A percentile compares a stretch with the other conserved stretches of the same genome.
Conservation (phyloP, 1,284 basidiomycete genomes). For the Somion occarium region DNA sequence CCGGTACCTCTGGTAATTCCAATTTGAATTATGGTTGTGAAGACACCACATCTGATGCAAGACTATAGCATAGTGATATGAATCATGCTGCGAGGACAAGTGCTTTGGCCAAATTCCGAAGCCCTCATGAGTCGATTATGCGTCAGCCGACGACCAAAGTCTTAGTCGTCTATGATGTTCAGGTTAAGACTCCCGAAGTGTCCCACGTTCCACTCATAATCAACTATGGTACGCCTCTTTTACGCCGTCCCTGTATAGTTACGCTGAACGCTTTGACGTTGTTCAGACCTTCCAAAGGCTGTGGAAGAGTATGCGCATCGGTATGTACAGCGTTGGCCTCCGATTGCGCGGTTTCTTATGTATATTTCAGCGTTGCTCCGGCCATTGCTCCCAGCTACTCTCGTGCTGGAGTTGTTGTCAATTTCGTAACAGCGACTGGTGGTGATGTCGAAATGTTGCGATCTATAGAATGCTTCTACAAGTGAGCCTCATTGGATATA, state of each 20-base stretch:
- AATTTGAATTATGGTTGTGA: too few relatives aligned
- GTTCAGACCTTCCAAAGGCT: constrained; percentile 83
- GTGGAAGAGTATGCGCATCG: constrained; percentile 95
- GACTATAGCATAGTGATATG: constrained; percentile 85
- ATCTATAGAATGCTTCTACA: constrained; percentile 96
- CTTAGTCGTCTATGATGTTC: constrained; percentile 88
- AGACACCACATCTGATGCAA: constrained; percentile 9
- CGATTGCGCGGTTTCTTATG: constrained; percentile 7
- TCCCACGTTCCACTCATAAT: constrained; percentile 88
- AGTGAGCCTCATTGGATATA: constrained; percentile 39
- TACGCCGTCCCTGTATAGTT: neutral
- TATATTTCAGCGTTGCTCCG: constrained; percentile 59
- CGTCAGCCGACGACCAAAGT: constrained; percentile 65
- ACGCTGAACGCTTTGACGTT: constrained; percentile 3
- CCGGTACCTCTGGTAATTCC: constrained; percentile 72
- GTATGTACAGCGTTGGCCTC: constrained; percentile 33
- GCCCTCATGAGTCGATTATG: constrained; percentile 47
- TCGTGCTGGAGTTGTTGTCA: constrained; percentile 85
- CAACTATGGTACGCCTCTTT: constrained; percentile 67
- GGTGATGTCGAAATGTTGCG: constrained; percentile 97
- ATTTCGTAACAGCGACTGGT: constrained; percentile 94
- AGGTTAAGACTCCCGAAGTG: constrained; percentile 84
- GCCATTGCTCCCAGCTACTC: constrained; percentile 77
- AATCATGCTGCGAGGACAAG: constrained; percentile 75
- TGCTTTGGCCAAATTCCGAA: constrained; percentile 77